Evolutionary conservation across 495 filamentous ascomycete genomes (phyloP), one percentile per base, ranked within the genome.

Genomic region (Lasiosphaeris hirsuta): DNA sequence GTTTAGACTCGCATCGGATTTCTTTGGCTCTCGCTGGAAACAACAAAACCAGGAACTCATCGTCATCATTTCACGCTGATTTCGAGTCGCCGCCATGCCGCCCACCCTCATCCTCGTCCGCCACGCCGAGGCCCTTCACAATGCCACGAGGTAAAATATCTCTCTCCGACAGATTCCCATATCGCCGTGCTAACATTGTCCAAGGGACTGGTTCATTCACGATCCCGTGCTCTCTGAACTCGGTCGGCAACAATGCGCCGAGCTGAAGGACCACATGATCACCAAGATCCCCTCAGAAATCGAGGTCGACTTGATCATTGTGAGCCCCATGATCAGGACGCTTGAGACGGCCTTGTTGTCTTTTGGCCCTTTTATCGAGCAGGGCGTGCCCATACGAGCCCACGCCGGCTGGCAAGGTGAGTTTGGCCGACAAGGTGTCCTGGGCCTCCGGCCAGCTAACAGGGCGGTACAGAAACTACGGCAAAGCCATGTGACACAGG

Each of bases 71-170:
- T 17, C 9, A 1, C 10, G 7, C 34, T 9, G 13, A 35, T 44
- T 14, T 30, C 13, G 50, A 17, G n/a, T n/a, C n/a, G n/a, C 19
- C 45, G 37, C 17, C 1, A 85, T 85, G 82, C 67, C 82, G 48
- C 82, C 82, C 2, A 84, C 77, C 0, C 60, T 84, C n/a, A 80
- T 85, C 61, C 72, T 85, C 7, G 76, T 85, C 41, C 76, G 83
- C 42, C 82, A 86, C 61, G 83, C 81, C 34, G 72, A 86, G 66
- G 83, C 79, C 3, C 65, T 75, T 8, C 83, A 84, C 66, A 85
- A 84, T 65, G 70, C 63, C n/a, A 53, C 66, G 17, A 66, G 73
- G 77, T 64, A 68, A 74, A 71, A 13, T 33, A 51, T 54, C 43
- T 66, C 64, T 47, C 57, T 61, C 70, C 15, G 40, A 30, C 2